phyloP scores from a whole-genome alignment of 495 filamentous ascomycete genomes.

The Opeltia flavorubescens region DNA sequence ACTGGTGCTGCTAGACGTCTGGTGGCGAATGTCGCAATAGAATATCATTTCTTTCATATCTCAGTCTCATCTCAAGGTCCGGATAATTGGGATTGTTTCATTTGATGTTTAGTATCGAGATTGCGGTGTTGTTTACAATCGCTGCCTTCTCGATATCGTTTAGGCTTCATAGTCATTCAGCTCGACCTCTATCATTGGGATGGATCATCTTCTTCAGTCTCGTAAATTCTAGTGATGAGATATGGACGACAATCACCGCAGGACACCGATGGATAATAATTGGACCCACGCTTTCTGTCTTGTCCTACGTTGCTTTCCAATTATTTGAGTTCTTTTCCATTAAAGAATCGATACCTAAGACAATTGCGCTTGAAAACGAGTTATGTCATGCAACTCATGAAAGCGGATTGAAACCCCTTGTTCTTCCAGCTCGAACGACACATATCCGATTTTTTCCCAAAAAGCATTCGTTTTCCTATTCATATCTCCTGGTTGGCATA shows the following conservation, averaged over 20 bases:
- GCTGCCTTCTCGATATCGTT: neutral
- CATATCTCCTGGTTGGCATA: constrained; percentile 51
- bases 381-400: neutral
- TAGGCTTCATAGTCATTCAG: neutral
- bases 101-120: too few relatives aligned
- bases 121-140: neutral
- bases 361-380: too few relatives aligned
- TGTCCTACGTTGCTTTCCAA: too few relatives aligned
- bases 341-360: neutral
- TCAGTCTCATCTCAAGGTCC: too few relatives aligned
- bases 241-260: neutral
- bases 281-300: too few relatives aligned
- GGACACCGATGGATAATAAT: neutral
- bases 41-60: too few relatives aligned
- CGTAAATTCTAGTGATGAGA: neutral
- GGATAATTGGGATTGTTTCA: too few relatives aligned
- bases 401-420: constrained; percentile 18
- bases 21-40: too few relatives aligned
- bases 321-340: too few relatives aligned
- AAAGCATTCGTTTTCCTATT: constrained; percentile 50
- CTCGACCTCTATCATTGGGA: neutral
- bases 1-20: too few relatives aligned
- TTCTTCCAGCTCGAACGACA: constrained; percentile 47
- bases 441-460: constrained; percentile 48
- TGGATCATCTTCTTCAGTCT: neutral